These are phyloP conservation scores for Sclerotinia nivalis DNA, from an alignment of 2,329 filamentous ascomycete species.

Conservation along the genomic window DNA sequence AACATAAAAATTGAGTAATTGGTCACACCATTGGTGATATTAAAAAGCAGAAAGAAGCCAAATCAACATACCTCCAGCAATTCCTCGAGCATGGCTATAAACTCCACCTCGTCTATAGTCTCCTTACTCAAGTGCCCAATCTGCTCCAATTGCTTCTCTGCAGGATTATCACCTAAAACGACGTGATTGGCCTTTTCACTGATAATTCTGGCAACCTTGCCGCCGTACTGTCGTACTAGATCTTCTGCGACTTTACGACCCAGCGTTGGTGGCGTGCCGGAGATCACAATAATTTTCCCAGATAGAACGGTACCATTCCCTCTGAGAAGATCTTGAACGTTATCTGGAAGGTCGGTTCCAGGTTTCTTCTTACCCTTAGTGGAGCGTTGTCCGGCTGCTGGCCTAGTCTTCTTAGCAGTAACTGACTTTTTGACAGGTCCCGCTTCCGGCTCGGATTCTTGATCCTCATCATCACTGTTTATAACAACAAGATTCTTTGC, in stretches of 20 bases:
- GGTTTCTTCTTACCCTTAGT: slow-evolving; percentile 29
- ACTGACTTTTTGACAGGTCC: no score
- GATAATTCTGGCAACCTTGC: slow-evolving; percentile 31
- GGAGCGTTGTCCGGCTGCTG: slow-evolving; percentile 32
- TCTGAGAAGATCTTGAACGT: slow-evolving; percentile 28
- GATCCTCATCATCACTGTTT: not conserved
- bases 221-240: slow-evolving; percentile 32
- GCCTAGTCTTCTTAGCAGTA: slow-evolving; percentile 29
- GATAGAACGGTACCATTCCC: slow-evolving; percentile 25
- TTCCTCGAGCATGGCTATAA: slow-evolving; percentile 30
- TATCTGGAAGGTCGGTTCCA: slow-evolving; percentile 28
- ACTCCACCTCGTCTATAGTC: slow-evolving; percentile 29
- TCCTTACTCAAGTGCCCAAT: slow-evolving; percentile 29
- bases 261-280: slow-evolving; percentile 32
- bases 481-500: not conserved
- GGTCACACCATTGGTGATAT: no score
- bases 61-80: not conserved
- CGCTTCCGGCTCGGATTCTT: not conserved
- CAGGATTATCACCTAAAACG: slow-evolving; percentile 34
- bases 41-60: not conserved
- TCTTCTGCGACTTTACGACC: slow-evolving; percentile 32
- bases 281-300: slow-evolving; percentile 30
- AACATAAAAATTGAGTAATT: not conserved
- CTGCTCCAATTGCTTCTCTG: slow-evolving; percentile 35
- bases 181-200: slow-evolving; percentile 34